Evolutionary conservation across 768 basidiomycete species (phyloP), one percentile per base, ranked within the genome.

Genomic region (Boletus rubroflammeus): DNA sequence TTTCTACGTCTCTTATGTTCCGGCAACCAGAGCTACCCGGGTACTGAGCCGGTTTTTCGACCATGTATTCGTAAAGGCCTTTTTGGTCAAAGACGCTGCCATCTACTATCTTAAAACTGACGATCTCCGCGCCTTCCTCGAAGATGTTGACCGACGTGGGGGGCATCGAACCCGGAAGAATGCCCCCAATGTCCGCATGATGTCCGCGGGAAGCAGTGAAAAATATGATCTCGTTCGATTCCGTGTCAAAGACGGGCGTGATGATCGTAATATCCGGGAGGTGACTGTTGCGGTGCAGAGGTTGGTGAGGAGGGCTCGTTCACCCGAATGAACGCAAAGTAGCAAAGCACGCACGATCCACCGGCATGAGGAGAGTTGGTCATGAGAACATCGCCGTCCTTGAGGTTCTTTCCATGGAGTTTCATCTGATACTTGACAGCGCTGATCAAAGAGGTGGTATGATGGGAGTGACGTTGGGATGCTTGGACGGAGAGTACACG

Each of bases 131-230:
- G 19, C 95, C 95, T 68, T 98, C 95, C 68, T 98, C 90, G 63
- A 90, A 95, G 41, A 97, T 87, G 57, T 82, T 93, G 59, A 88
- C 86, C 11, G 88, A 89, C 2, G 91, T 93, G 0, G 96, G 94
- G 0, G 95, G 95, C 95, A 98, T 98, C 35, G 90, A 93, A 1
- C 91, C 93, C 6, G 94, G 92, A 3, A 93, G 77, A 58, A 96
- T 94, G 0, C 93, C 93, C 2, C 93, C 93, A 57, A 94, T 90
- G 72, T 96, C 93, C 5, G 93, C 92, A 71, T 97, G 94, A 67
- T 98, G 94, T 0, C 92, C 94, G 48, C 95, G 81, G 13, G 93
- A 93, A 14, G 94, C 95, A 8, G 93, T 94, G 64, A 93, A 94
- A 75, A 93, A 93, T 50, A 93, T 90, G 63, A 94, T 91, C 60